phyloP scores from a whole-genome alignment of 345 rosid genomes.

The Gossypium stocksii region DNA sequence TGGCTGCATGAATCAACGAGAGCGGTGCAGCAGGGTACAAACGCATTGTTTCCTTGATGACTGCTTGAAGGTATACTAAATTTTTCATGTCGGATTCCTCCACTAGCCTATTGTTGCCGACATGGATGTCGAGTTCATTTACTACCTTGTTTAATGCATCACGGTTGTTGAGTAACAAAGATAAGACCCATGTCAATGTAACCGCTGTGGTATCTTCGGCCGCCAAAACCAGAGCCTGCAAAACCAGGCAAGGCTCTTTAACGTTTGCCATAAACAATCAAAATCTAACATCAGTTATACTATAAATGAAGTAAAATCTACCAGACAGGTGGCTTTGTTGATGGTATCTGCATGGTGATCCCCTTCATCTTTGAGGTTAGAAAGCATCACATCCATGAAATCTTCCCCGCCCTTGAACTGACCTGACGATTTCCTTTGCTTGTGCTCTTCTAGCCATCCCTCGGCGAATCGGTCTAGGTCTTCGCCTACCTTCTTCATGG shows the following conservation, averaged over 20 bases:
- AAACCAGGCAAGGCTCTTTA: background rate
- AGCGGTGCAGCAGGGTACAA: slow-evolving; percentile 23
- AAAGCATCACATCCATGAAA: slow-evolving; percentile 36
- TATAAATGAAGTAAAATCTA: background rate
- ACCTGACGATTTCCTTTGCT: background rate
- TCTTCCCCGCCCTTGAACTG: slow-evolving; percentile 4
- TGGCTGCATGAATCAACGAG: slow-evolving; percentile 28
- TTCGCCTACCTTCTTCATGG: slow-evolving; percentile 28
- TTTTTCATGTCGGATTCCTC: background rate
- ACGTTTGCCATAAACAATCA: background rate
- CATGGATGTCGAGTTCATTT: slow-evolving; percentile 24
- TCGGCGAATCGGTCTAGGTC: slow-evolving; percentile 21
- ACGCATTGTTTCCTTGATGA: slow-evolving; percentile 20
- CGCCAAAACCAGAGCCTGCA: slow-evolving; percentile 29
- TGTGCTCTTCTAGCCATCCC: slow-evolving; percentile 35
- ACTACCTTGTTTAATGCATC: slow-evolving; percentile 14
- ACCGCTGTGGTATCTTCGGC: slow-evolving; percentile 27
- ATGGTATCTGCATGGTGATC: background rate
- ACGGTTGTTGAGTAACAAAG: slow-evolving; percentile 27
- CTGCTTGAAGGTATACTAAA: slow-evolving; percentile 19
- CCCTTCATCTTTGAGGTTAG: background rate
- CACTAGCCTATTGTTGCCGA: slow-evolving; percentile 20
- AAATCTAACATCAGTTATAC: background rate
- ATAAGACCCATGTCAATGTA: slow-evolving; percentile 30
- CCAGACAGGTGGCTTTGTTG: slow-evolving; percentile 15